Evolutionary conservation across 139 green algal genomes (phyloP).

Genomic region (Volvox africanus): DNA sequence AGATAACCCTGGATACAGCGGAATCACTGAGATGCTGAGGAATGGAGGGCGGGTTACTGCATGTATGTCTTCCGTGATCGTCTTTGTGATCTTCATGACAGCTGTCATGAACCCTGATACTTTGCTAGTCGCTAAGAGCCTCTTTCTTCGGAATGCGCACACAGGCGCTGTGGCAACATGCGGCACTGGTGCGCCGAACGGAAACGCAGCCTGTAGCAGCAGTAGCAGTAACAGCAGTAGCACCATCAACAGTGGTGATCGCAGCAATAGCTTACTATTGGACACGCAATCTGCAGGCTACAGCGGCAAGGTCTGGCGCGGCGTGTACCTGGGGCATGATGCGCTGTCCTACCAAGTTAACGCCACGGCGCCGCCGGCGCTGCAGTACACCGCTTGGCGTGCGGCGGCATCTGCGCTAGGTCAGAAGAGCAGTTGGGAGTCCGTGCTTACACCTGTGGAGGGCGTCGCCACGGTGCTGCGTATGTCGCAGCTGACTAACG

Average conservation of each 20-base stretch:
- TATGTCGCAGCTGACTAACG: slow-evolving; percentile 5
- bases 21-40: too few relatives aligned
- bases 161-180: too few relatives aligned
- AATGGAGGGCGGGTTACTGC: too few relatives aligned
- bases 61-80: too few relatives aligned
- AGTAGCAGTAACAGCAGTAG: too few relatives aligned
- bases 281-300: not conserved
- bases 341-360: not conserved
- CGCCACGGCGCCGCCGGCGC: not conserved
- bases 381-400: slow-evolving; percentile 10
- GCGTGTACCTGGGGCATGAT: slow-evolving; percentile 8
- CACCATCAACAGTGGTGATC: not conserved
- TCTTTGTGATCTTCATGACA: too few relatives aligned
- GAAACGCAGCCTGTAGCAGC: too few relatives aligned
- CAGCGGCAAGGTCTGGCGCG: not conserved
- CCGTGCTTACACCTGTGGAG: slow-evolving; percentile 1
- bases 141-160: too few relatives aligned
- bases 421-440: not conserved
- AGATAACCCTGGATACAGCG: too few relatives aligned
- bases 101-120: too few relatives aligned
- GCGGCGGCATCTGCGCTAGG: not conserved
- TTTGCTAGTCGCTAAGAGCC: too few relatives aligned
- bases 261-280: not conserved
- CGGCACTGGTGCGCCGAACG: too few relatives aligned
- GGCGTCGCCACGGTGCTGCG: slow-evolving; percentile 2